Evolutionary conservation across 2,329 filamentous ascomycete genomes (phyloP).

Genomic region (Moelleriella libera): DNA sequence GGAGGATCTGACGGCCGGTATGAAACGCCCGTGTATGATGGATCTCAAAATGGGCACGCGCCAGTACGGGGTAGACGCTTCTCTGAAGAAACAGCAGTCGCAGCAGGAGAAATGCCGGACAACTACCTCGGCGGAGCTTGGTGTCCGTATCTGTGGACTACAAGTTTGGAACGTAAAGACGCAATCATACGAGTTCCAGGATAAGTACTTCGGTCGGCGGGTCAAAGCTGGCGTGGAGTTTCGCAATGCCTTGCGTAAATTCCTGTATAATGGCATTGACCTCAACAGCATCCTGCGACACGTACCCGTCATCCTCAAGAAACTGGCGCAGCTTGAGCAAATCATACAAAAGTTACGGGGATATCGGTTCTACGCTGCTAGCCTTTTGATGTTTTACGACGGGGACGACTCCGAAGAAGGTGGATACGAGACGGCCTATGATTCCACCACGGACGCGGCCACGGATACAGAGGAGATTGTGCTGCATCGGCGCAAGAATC

Average conservation of each 20-base stretch:
- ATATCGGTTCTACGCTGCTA: conserved; percentile 92
- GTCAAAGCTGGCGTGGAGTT: conserved; percentile 82
- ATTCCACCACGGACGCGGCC: conserved; percentile 43
- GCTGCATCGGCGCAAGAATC: conserved; percentile 32
- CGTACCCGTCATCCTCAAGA: conserved; percentile 75
- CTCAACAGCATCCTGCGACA: conserved; percentile 69
- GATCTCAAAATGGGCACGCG: conserved; percentile 98
- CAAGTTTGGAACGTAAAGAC: conserved; percentile 86
- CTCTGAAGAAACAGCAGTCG: conserved; percentile 81
- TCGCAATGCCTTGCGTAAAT: conserved; percentile 72
- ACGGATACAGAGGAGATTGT: conserved; percentile 43
- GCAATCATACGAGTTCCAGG: conserved; percentile 83
- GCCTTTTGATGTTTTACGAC: conserved; percentile 90
- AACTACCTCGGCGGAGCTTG: conserved; percentile 82
- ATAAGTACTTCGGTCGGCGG: conserved; percentile 92
- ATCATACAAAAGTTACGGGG: conserved; percentile 69
- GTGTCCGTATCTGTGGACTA: conserved; percentile 87
- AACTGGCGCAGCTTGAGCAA: conserved; percentile 67
- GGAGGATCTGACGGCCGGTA: conserved; percentile 89
- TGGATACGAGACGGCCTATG: conserved; percentile 36
- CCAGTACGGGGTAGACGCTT: conserved; percentile 88
- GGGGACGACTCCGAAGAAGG: conserved; percentile 47
- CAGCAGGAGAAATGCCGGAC: conserved; percentile 85
- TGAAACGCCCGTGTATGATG: conserved; percentile 93
- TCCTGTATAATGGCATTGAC: conserved; percentile 81